Percentiles rank a stretch among this genome's conserved stretches.
These are phyloP conservation scores for Calonectria montana DNA, from an alignment of 2,329 filamentous ascomycete species.

Conservation along the genomic window DNA sequence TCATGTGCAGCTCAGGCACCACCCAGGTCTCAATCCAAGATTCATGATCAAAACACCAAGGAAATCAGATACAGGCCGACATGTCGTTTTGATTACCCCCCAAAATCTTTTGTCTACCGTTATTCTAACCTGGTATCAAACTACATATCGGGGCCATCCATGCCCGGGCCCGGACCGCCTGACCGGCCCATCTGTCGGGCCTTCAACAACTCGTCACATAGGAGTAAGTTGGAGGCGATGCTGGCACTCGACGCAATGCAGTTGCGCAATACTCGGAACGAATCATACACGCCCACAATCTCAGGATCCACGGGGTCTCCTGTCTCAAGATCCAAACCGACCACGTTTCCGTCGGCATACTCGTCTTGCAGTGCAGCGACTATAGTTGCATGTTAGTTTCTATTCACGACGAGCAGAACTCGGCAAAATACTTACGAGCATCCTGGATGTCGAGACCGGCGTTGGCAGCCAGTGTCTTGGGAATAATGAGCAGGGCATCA, in stretches of 20 bases:
- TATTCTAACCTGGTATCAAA: conserved; percentile 49
- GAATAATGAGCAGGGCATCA: conserved; percentile 93
- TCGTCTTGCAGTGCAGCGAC: conserved; percentile 91
- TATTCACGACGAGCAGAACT: background rate
- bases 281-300: conserved; percentile 93
- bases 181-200: conserved; percentile 90
- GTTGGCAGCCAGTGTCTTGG: conserved; percentile 96
- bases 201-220: conserved; percentile 98
- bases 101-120: conserved; percentile 52
- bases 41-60: conserved; percentile 4
- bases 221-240: conserved; percentile 92
- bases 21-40: background rate
- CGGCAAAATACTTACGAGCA: conserved; percentile 72
- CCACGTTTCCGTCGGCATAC: conserved; percentile 82
- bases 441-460: conserved; percentile 98
- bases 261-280: conserved; percentile 94
- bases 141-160: conserved; percentile 69
- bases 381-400: conserved; percentile 49
- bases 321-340: conserved; percentile 86
- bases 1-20: background rate
- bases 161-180: conserved; percentile 71
- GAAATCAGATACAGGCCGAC: conserved; percentile 20
- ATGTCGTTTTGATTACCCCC: conserved; percentile 40
- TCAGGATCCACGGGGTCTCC: conserved; percentile 96
- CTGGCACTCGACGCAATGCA: conserved; percentile 93